Percentiles rank a stretch among this genome's conserved stretches.
phyloP scores from a whole-genome alignment of 176 grass and related monocot species.

The bread wheat (Triticum aestivum) region IWGSC_CS_RefSeq_v2.1 NC_057809.1:592950361-592950860 shows the following conservation, averaged over 20 bases:
- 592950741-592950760: conserved; percentile 95
- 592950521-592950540: background rate
- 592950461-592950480: background rate
- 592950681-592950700: background rate
- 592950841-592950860: background rate
- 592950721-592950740: conserved; percentile 98
- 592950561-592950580: background rate
- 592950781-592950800: conserved; percentile 84
- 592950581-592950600: background rate
- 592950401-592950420: background rate
- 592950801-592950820: conserved; percentile 6
- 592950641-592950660: background rate
- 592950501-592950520: background rate
- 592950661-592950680: background rate
- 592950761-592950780: conserved; percentile 98
- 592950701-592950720: conserved; percentile 61
- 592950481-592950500: background rate
- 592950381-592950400: background rate
- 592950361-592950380: background rate
- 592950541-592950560: background rate
- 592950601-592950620: background rate
- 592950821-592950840: background rate
- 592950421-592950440: background rate
- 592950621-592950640: conserved; percentile 6
- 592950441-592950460: background rate